These are phyloP conservation scores for Galeopsis tetrahit DNA, from an alignment of 257 asterid species.

Conservation along the genomic window DNA sequence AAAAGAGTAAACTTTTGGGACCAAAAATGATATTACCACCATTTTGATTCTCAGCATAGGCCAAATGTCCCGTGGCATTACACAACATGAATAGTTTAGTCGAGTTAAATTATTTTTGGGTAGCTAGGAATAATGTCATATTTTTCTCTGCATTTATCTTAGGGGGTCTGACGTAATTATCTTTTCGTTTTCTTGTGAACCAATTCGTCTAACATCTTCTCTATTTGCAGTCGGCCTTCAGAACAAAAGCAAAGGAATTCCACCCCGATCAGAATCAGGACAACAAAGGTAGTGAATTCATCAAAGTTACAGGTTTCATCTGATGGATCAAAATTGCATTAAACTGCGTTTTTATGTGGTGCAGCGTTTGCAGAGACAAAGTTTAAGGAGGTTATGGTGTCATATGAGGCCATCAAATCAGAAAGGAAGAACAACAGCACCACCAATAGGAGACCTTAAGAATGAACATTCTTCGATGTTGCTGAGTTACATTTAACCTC, in stretches of 20 bases:
- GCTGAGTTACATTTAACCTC: neutral
- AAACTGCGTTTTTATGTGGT: constrained; percentile 16
- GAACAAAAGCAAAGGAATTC: constrained; percentile 83
- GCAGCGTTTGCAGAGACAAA: constrained; percentile 84
- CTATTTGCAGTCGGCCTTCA: constrained; percentile 79
- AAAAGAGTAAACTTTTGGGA: too few relatives aligned
- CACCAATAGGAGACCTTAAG: constrained; percentile 24
- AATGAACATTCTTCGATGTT: neutral
- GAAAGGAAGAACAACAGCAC: constrained; percentile 62
- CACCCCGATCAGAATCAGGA: constrained; percentile 95
- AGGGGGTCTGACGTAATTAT: neutral
- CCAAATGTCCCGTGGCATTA: too few relatives aligned
- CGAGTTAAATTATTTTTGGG: neutral
- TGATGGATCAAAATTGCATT: constrained; percentile 25
- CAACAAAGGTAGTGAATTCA: constrained; percentile 59
- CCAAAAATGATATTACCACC: too few relatives aligned
- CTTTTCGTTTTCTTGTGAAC: neutral
- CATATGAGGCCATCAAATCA: constrained; percentile 56
- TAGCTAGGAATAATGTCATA: neutral
- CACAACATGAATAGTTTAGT: neutral
- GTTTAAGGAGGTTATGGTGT: constrained; percentile 78
- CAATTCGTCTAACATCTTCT: constrained; percentile 16
- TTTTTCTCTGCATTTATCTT: neutral
- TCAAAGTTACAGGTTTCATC: constrained; percentile 2
- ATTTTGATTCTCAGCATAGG: too few relatives aligned